Evolutionary conservation across 2,329 filamentous ascomycete species (phyloP).

Genomic region (Elsinoe arachidis): DNA sequence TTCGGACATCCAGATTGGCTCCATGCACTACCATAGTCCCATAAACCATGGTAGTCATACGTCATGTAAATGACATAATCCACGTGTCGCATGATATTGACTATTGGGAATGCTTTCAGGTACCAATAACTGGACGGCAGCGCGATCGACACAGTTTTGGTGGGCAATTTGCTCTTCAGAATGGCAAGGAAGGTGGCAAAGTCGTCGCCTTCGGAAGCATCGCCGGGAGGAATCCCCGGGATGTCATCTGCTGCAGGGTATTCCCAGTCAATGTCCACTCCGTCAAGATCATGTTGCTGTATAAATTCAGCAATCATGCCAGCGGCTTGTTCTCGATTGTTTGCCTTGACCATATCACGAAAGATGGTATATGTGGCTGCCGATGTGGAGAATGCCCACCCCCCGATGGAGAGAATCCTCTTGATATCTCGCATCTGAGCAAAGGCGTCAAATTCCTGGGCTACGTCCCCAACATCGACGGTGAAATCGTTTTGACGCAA

Average conservation of each 20-base stretch:
- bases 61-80: conserved; percentile 28
- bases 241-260: conserved; percentile 28
- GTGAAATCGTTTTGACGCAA: conserved; percentile 25
- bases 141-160: conserved; percentile 20
- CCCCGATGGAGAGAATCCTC: conserved; percentile 36
- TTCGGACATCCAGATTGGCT: conserved; percentile 23
- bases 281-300: conserved; percentile 61
- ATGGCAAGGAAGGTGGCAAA: conserved; percentile 1
- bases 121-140: conserved; percentile 25
- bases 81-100: conserved; percentile 17
- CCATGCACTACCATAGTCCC: conserved; percentile 29
- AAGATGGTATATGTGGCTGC: conserved; percentile 33
- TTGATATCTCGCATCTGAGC: conserved; percentile 25
- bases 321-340: conserved; percentile 29
- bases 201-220: neutral
- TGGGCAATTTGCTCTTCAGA: conserved; percentile 4
- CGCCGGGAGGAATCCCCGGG: conserved; percentile 19
- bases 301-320: conserved; percentile 43
- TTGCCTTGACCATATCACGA: conserved; percentile 27
- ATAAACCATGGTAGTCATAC: conserved; percentile 31
- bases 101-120: conserved; percentile 20
- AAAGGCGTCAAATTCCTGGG: conserved; percentile 28
- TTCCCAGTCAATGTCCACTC: conserved; percentile 37
- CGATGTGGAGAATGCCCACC: conserved; percentile 36
- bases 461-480: conserved; percentile 14